A percentile compares a stretch with the other conserved stretches of the same genome.
Evolutionary conservation across 768 basidiomycete species (phyloP).

Genomic region (Filobasidium floriforme): DNA sequence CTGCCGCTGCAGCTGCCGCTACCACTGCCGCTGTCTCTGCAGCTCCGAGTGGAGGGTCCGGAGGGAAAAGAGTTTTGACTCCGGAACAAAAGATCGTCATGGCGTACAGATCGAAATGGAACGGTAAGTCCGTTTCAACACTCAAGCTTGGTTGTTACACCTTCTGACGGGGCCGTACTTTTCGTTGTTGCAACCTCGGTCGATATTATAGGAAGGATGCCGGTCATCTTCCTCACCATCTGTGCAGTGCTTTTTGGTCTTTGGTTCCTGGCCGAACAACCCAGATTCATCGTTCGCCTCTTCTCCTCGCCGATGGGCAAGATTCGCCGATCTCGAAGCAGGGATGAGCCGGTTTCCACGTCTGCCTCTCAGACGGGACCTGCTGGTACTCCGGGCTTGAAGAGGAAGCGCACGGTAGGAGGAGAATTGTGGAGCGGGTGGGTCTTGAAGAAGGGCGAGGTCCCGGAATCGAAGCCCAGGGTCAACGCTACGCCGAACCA

Average conservation of each 20-base stretch:
- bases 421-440: conserved; percentile 28
- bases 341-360: not conserved
- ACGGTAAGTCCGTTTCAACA: not conserved
- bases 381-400: not conserved
- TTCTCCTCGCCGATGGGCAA: conserved; percentile 29
- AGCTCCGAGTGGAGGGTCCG: not conserved
- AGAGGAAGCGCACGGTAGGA: conserved; percentile 17
- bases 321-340: conserved; percentile 10
- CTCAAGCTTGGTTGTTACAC: not conserved
- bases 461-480: not conserved
- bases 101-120: not conserved
- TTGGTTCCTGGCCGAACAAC: conserved; percentile 32
- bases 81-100: not conserved
- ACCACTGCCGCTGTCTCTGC: not conserved
- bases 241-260: conserved; percentile 29
- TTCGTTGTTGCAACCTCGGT: not conserved
- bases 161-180: not conserved
- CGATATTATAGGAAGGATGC: conserved; percentile 27
- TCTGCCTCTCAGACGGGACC: not conserved
- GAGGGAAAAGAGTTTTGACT: not conserved
- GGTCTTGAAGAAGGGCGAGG: conserved; percentile 22
- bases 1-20: not conserved
- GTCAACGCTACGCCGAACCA: not conserved
- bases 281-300: conserved; percentile 37
- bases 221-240: conserved; percentile 29